A percentile compares a stretch with the other conserved stretches of the same genome.
phyloP scores from a whole-genome alignment of 2,329 filamentous ascomycete genomes.

The Fusarium sp. region DNA sequence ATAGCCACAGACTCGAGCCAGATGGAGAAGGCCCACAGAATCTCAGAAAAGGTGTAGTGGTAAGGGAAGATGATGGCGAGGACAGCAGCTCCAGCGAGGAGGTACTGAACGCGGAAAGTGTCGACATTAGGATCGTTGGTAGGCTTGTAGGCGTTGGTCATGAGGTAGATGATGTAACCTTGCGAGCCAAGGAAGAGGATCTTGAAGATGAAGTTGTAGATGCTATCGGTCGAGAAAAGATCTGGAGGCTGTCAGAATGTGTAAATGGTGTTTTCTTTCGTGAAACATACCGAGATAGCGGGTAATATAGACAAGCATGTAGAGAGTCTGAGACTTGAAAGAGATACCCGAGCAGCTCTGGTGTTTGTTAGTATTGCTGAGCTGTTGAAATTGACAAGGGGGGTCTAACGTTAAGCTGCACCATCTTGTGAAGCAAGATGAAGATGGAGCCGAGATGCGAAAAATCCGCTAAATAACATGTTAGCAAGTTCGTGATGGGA shows the following conservation, averaged over 20 bases:
- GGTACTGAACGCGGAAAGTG: slow-evolving; percentile 96
- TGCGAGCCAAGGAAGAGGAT: slow-evolving; percentile 92
- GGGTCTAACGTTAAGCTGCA: slow-evolving; percentile 79
- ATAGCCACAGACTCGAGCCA: slow-evolving; percentile 98
- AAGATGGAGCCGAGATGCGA: slow-evolving; percentile 95
- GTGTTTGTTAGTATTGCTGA: slow-evolving; percentile 35
- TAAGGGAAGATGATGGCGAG: slow-evolving; percentile 87
- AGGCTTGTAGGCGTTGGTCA: slow-evolving; percentile 97
- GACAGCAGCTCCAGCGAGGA: slow-evolving; percentile 82
- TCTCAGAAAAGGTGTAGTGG: slow-evolving; percentile 83
- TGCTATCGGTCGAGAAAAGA: slow-evolving; percentile 83
- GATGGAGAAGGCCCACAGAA: slow-evolving; percentile 97
- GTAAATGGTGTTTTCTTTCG: not conserved
- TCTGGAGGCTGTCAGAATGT: slow-evolving; percentile 62
- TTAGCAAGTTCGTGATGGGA: slow-evolving; percentile 22
- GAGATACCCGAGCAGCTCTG: slow-evolving; percentile 98
- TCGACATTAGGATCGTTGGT: slow-evolving; percentile 97
- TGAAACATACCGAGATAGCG: slow-evolving; percentile 82
- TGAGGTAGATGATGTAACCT: slow-evolving; percentile 95
- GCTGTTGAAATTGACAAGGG: slow-evolving; percentile 16
- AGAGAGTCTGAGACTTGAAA: slow-evolving; percentile 97
- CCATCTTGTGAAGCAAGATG: slow-evolving; percentile 97
- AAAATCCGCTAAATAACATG: slow-evolving; percentile 77
- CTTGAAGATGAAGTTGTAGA: slow-evolving; percentile 97
- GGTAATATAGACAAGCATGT: slow-evolving; percentile 92